These are phyloP conservation scores for Punctularia strigosozonata DNA, from an alignment of 768 basidiomycete species.

Conservation along the genomic window DNA sequence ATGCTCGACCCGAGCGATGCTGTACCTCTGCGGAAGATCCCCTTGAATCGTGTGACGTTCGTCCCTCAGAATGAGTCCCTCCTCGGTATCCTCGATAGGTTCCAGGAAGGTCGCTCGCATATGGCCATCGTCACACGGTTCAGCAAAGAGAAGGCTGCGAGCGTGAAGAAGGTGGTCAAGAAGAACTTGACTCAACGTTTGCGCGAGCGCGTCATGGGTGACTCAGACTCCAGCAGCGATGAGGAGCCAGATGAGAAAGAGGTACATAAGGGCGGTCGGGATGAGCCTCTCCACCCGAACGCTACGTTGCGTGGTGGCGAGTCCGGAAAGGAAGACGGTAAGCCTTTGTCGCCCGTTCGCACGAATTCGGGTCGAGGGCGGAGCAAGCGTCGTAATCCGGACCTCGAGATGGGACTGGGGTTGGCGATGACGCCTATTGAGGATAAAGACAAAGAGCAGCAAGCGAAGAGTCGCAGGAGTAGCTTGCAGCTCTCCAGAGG, in stretches of 20 bases:
- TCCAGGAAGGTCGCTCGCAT: constrained; percentile 84
- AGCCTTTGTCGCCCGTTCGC: constrained; percentile 4
- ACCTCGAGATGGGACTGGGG: constrained; percentile 20
- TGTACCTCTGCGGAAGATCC: constrained; percentile 70
- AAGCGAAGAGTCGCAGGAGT: constrained; percentile 14
- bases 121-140: constrained; percentile 80
- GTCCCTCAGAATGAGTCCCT: constrained; percentile 82
- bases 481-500: constrained; percentile 12
- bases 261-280: constrained; percentile 4
- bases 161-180: constrained; percentile 77
- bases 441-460: constrained; percentile 11
- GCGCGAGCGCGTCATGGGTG: constrained; percentile 52
- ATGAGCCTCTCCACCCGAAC: constrained; percentile 6
- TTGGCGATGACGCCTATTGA: constrained; percentile 3
- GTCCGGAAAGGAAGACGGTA: constrained; percentile 3
- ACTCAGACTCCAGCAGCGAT: constrained; percentile 31
- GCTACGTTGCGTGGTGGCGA: constrained; percentile 10
- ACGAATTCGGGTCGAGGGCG: constrained; percentile 6
- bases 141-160: constrained; percentile 38
- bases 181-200: constrained; percentile 69
- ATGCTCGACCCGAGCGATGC: constrained; percentile 84
- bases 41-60: constrained; percentile 77
- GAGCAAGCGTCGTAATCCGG: constrained; percentile 11
- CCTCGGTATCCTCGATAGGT: constrained; percentile 74
- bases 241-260: background rate